These are phyloP conservation scores for Neopestalotiopsis sp. DNA, from an alignment of 2,329 filamentous ascomycete species.

Conservation along the genomic window DNA sequence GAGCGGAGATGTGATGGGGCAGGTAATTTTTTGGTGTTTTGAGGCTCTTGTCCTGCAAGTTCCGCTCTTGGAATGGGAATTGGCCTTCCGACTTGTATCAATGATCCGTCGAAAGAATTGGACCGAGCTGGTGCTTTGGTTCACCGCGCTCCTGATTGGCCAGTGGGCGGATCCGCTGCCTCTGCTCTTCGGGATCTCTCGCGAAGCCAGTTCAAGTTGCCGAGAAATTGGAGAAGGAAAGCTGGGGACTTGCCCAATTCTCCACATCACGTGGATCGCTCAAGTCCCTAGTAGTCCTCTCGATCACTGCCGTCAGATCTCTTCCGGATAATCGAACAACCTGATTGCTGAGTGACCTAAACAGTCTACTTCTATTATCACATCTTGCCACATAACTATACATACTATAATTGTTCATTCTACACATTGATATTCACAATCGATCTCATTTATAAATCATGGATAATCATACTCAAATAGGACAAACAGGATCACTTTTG, in stretches of 20 bases:
- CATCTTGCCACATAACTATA: too few species aligned
- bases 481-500: too few species aligned
- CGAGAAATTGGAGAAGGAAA: constrained; percentile 14
- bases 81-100: constrained; percentile 4
- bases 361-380: too few species aligned
- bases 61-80: constrained; percentile 21
- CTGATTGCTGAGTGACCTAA: not conserved
- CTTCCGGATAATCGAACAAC: not conserved
- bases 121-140: constrained; percentile 13
- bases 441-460: too few species aligned
- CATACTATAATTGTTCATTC: too few species aligned
- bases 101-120: constrained; percentile 19
- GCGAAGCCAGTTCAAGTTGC: constrained; percentile 8
- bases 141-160: not conserved
- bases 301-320: not conserved
- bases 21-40: constrained; percentile 15
- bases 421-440: too few species aligned
- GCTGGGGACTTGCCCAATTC: not conserved
- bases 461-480: too few species aligned
- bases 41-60: constrained; percentile 39
- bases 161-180: not conserved
- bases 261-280: constrained; percentile 11
- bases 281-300: not conserved
- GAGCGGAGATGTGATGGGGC: constrained; percentile 12
- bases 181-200: constrained; percentile 11